These are phyloP conservation scores for Chlorokybus atmophyticus DNA, from an alignment of 139 green algal species.

Conservation along the genomic window DNA sequence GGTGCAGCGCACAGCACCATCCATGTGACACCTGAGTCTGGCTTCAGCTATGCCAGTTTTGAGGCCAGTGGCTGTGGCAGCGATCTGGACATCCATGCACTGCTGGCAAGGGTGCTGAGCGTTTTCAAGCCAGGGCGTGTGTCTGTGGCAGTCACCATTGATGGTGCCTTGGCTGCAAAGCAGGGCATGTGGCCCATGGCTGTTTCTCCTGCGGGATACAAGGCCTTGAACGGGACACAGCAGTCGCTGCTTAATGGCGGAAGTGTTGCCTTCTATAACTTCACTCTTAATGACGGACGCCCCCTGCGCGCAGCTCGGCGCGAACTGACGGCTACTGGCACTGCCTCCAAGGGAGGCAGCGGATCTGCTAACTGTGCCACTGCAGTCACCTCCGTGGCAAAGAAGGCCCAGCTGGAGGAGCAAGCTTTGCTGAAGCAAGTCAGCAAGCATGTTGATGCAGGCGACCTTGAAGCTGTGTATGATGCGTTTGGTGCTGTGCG, in stretches of 20 bases:
- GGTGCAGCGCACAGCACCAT: slow-evolving; percentile 74
- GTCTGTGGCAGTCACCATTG: slow-evolving; percentile 37
- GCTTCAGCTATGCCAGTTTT: slow-evolving; percentile 82
- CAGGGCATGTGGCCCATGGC: slow-evolving; percentile 5
- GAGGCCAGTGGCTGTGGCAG: slow-evolving; percentile 39
- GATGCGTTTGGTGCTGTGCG: neutral
- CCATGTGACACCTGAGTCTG: slow-evolving; percentile 91
- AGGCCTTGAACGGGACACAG: slow-evolving; percentile 13
- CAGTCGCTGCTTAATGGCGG: slow-evolving; percentile 36
- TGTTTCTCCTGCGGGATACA: slow-evolving; percentile 26
- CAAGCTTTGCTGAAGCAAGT: no score
- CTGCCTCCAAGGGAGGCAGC: no score
- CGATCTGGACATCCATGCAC: slow-evolving; percentile 15
- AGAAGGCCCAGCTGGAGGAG: no score
- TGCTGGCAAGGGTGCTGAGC: slow-evolving; percentile 24
- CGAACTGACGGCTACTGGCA: no score
- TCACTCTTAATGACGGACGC: neutral
- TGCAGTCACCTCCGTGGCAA: no score
- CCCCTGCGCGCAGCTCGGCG: neutral
- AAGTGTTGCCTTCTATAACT: slow-evolving; percentile 26
- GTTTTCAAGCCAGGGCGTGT: slow-evolving; percentile 45
- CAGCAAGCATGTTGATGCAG: no score
- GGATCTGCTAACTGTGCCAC: no score
- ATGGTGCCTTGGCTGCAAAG: slow-evolving; percentile 10
- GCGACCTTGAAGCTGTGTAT: neutral